These are phyloP conservation scores for Pleurotus tuoliensis DNA, from an alignment of 768 basidiomycete genomes.

Conservation along the genomic window DNA sequence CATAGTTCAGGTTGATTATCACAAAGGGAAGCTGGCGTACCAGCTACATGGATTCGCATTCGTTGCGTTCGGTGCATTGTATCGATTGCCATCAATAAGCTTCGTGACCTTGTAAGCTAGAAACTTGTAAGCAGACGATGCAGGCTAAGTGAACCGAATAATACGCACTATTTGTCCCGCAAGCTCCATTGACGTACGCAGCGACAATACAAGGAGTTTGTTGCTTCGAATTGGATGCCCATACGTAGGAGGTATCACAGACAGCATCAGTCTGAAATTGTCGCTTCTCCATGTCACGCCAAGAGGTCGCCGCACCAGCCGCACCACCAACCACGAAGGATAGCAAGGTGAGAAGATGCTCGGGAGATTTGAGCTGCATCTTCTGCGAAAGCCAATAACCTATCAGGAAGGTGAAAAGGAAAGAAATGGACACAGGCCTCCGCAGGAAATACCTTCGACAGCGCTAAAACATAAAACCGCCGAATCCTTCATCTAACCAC, in stretches of 20 bases:
- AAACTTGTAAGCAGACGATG: not conserved
- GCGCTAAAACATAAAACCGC: slow-evolving; percentile 6
- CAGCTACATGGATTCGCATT: slow-evolving; percentile 9
- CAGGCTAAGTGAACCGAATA: not conserved
- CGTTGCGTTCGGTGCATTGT: slow-evolving; percentile 8
- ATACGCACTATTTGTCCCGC: slow-evolving; percentile 8
- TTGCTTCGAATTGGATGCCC: slow-evolving; percentile 8
- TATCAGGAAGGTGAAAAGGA: not conserved
- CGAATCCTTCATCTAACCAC: slow-evolving; percentile 9
- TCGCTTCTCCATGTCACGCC: slow-evolving; percentile 5
- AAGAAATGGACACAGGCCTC: not conserved
- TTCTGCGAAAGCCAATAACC: not conserved
- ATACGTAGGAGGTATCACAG: slow-evolving; percentile 4
- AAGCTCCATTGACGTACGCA: slow-evolving; percentile 9
- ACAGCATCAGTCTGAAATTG: slow-evolving; percentile 10
- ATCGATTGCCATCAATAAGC: slow-evolving; percentile 4
- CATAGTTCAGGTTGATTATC: not conserved
- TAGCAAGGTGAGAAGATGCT: slow-evolving; percentile 7
- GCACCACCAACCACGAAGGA: not conserved
- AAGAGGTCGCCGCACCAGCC: not conserved
- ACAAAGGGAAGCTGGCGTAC: not conserved
- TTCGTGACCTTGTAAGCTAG: slow-evolving; percentile 7
- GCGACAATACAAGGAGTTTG: slow-evolving; percentile 10
- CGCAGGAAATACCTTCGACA: not conserved
- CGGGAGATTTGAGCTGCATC: not conserved